Conservation (phyloP, 768 basidiomycete genomes). For the Mycena capillaripes region DNA sequence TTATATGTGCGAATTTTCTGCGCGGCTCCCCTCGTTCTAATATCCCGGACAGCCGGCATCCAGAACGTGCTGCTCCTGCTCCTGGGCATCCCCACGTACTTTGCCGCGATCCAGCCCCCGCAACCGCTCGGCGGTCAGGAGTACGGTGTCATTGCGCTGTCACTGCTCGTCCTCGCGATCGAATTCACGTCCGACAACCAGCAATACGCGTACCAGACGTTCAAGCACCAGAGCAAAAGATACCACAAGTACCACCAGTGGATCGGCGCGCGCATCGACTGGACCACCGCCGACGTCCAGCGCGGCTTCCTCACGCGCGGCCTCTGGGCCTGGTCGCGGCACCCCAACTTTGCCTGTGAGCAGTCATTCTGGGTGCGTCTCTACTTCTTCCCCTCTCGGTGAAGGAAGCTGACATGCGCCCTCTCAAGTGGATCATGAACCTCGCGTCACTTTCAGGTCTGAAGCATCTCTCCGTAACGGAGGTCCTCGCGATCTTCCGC, state of each 20-base stretch:
- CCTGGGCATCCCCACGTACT: constrained; percentile 73
- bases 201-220: constrained; percentile 87
- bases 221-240: constrained; percentile 69
- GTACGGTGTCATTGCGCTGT: constrained; percentile 68
- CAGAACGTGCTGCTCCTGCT: constrained; percentile 88
- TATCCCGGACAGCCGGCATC: constrained; percentile 60
- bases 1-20: constrained; percentile 66
- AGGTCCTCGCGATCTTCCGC: constrained; percentile 26
- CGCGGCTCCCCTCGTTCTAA: background rate
- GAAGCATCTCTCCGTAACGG: constrained; percentile 43
- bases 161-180: constrained; percentile 69
- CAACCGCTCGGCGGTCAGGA: constrained; percentile 70
- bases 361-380: constrained; percentile 85
- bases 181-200: constrained; percentile 95
- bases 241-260: constrained; percentile 68
- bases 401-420: background rate
- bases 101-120: constrained; percentile 69
- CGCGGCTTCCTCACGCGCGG: constrained; percentile 91
- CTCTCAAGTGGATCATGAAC: constrained; percentile 72
- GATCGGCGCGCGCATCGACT: constrained; percentile 74
- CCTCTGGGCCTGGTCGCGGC: constrained; percentile 88
- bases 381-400: background rate
- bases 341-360: constrained; percentile 95
- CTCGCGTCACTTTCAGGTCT: constrained; percentile 70
- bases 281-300: constrained; percentile 75